Evolutionary conservation across 768 basidiomycete genomes (phyloP).

Genomic region (Favolaschia claudopus): DNA sequence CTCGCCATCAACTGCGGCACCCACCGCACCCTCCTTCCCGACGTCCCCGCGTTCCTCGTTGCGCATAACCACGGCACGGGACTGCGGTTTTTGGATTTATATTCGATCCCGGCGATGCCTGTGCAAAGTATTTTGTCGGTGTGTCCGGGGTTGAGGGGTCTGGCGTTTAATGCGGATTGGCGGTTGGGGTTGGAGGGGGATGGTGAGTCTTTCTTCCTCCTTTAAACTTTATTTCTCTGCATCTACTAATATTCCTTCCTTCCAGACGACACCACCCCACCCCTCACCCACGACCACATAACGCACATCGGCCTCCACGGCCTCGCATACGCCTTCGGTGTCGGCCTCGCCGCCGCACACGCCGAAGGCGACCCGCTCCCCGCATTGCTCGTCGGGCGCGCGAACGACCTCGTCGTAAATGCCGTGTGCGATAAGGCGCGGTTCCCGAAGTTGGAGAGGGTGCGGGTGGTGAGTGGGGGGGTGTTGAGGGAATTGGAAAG

Average conservation of each 20-base stretch:
- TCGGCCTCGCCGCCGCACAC: constrained; percentile 57
- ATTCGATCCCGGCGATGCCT: constrained; percentile 63
- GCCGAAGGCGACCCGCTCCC: constrained; percentile 51
- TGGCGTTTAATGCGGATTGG: constrained; percentile 84
- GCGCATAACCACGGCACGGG: constrained; percentile 63
- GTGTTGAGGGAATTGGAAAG: constrained; percentile 66
- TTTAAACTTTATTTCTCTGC: too few species aligned
- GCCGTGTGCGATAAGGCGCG: constrained; percentile 55
- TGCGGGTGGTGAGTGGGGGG: constrained; percentile 64
- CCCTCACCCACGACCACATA: constrained; percentile 62
- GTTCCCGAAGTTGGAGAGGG: constrained; percentile 67
- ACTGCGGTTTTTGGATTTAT: constrained; percentile 72
- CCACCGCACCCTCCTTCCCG: constrained; percentile 59
- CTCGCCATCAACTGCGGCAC: constrained; percentile 63
- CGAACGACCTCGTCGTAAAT: constrained; percentile 72
- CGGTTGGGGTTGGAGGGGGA: too few species aligned
- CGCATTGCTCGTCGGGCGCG: constrained; percentile 53
- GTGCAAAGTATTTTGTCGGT: constrained; percentile 65
- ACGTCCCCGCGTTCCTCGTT: constrained; percentile 64
- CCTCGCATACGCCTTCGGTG: constrained; percentile 72
- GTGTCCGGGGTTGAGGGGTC: constrained; percentile 67
- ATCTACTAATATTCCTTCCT: too few species aligned
- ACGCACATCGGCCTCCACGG: constrained; percentile 74
- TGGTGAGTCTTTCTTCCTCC: too few species aligned
- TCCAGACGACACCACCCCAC: constrained; percentile 45